Conservation (phyloP, 139 green algal species). For the Haematococcus lacustris region DNA sequence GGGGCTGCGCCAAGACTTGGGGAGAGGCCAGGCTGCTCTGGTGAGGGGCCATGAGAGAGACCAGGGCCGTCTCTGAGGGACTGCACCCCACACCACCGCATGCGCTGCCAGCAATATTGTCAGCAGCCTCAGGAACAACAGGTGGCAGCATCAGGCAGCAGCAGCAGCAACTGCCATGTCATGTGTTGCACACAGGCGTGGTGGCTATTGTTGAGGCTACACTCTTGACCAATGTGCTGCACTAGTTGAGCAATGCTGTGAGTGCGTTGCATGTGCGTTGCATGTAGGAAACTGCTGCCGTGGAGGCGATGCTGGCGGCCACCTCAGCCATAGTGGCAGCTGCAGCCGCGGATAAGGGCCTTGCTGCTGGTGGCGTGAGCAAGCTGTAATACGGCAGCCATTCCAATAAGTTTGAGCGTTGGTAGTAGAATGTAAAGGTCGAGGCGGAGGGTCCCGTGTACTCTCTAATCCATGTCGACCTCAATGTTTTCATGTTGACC, state of each 20-base stretch:
- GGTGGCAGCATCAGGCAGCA: background rate
- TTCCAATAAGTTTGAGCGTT: too few species aligned
- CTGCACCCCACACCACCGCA: background rate
- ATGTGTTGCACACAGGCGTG: background rate
- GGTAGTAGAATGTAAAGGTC: too few species aligned
- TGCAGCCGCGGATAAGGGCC: conserved; percentile 6
- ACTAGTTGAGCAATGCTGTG: background rate
- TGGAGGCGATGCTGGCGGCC: conserved; percentile 3
- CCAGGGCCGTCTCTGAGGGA: background rate
- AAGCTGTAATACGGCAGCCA: conserved; percentile 29
- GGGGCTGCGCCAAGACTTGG: conserved; percentile 15
- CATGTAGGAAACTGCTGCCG: background rate
- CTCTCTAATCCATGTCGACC: too few species aligned
- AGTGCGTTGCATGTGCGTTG: background rate
- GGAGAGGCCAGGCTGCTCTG: background rate
- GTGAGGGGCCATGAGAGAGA: background rate
- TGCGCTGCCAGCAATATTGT: background rate
- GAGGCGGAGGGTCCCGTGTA: too few species aligned
- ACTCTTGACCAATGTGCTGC: background rate
- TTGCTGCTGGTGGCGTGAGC: conserved; percentile 5
- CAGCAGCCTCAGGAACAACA: background rate
- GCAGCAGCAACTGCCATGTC: background rate
- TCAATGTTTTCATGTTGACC: too few species aligned
- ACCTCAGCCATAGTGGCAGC: conserved; percentile 3
- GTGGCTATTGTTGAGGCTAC: background rate